Conservation (phyloP, 352 stramenopile species). For the Globisporangium orthogonon region DNA sequence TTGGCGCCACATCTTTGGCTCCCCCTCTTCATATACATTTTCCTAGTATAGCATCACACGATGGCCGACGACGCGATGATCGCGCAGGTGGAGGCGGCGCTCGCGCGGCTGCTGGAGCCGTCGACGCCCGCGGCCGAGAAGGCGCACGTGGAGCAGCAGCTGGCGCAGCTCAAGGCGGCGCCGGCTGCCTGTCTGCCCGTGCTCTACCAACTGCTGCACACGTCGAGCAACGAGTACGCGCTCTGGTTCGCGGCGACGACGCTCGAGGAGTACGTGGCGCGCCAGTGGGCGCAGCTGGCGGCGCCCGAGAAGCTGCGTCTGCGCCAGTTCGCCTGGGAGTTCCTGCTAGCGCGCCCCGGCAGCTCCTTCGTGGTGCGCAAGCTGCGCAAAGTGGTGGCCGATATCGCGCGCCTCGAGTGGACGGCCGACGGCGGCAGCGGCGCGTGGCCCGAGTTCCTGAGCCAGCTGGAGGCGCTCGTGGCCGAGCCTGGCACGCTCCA, state of each 20-base stretch:
- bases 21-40: neutral
- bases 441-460: slow-evolving; percentile 64
- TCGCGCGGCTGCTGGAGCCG: slow-evolving; percentile 52
- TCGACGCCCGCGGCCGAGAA: slow-evolving; percentile 39
- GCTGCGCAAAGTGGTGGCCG: slow-evolving; percentile 61
- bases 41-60: neutral
- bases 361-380: slow-evolving; percentile 59
- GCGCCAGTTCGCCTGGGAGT: slow-evolving; percentile 66
- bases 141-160: slow-evolving; percentile 47
- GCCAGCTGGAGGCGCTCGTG: slow-evolving; percentile 51
- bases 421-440: neutral
- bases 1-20: neutral
- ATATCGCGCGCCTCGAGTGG: slow-evolving; percentile 66
- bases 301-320: slow-evolving; percentile 33
- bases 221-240: slow-evolving; percentile 63
- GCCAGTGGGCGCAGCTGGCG: slow-evolving; percentile 42
- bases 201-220: slow-evolving; percentile 49
- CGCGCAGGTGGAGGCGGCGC: slow-evolving; percentile 52
- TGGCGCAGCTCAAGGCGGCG: slow-evolving; percentile 52
- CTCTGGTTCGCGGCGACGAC: slow-evolving; percentile 73
- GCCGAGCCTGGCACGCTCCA: slow-evolving; percentile 30
- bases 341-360: slow-evolving; percentile 20
- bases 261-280: slow-evolving; percentile 70
- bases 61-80: slow-evolving; percentile 22
- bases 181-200: slow-evolving; percentile 51